Conservation (phyloP, 2,329 filamentous ascomycete species). For the Albophoma yamanashiensis region DNA sequence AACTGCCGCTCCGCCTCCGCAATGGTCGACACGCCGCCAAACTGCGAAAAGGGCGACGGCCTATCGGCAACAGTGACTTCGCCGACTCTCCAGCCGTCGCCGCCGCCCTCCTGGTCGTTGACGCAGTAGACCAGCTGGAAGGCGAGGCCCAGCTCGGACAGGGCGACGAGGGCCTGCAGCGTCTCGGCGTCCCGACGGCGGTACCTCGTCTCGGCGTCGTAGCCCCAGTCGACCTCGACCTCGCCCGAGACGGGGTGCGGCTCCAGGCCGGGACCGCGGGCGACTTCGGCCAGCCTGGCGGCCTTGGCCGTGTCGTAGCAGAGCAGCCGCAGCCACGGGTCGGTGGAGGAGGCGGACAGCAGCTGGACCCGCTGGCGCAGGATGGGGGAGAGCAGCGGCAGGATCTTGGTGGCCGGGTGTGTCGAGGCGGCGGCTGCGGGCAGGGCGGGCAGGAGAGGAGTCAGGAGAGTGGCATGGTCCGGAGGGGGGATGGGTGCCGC, state of each 20-base stretch:
- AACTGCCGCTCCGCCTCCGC: constrained; percentile 51
- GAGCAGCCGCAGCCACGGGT: constrained; percentile 64
- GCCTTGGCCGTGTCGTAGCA: constrained; percentile 53
- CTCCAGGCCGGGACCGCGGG: constrained; percentile 54
- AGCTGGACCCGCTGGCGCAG: constrained; percentile 56
- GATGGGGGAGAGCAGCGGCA: constrained; percentile 54
- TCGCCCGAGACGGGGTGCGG: constrained; percentile 76
- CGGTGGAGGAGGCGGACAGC: constrained; percentile 46
- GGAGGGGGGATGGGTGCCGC: constrained; percentile 27
- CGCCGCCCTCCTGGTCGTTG: constrained; percentile 48
- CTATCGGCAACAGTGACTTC: constrained; percentile 55
- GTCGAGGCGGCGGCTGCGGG: constrained; percentile 48
- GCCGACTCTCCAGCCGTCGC: constrained; percentile 60
- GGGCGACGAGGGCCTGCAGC: constrained; percentile 53
- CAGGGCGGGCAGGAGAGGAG: constrained; percentile 48
- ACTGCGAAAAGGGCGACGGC: constrained; percentile 42
- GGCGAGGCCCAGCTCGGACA: constrained; percentile 50
- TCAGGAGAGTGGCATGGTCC: constrained; percentile 35
- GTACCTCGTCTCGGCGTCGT: constrained; percentile 53
- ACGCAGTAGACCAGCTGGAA: constrained; percentile 62
- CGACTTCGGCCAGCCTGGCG: constrained; percentile 48
- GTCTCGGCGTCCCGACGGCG: constrained; percentile 66
- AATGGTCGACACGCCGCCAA: constrained; percentile 40
- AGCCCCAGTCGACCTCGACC: constrained; percentile 62
- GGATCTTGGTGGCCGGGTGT: constrained; percentile 42